These are phyloP conservation scores for Isabelozyma heimii DNA, from an alignment of 805 yeast species.

Conservation along the genomic window DNA sequence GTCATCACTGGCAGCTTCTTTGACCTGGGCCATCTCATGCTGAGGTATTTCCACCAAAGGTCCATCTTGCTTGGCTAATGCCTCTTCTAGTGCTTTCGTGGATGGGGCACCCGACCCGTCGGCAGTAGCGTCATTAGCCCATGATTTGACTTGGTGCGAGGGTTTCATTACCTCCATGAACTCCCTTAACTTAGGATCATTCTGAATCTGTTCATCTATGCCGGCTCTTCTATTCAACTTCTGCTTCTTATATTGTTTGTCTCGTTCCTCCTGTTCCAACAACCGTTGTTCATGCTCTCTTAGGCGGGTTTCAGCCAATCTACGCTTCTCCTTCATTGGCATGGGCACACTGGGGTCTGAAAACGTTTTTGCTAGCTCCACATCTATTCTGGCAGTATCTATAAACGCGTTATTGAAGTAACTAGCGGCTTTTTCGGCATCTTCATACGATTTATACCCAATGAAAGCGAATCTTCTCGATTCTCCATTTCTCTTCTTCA, in stretches of 20 bases:
- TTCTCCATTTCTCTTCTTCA: constrained; percentile 78
- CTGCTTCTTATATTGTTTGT: constrained; percentile 37
- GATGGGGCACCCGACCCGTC: constrained; percentile 48
- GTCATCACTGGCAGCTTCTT: constrained; percentile 48
- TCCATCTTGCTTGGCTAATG: constrained; percentile 27
- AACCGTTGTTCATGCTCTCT: constrained; percentile 42
- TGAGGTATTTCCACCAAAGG: constrained; percentile 3
- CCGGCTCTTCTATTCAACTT: constrained; percentile 26
- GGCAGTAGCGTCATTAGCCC: constrained; percentile 64
- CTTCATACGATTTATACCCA: constrained; percentile 72
- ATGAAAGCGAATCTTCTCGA: constrained; percentile 92
- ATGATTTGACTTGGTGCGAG: constrained; percentile 62
- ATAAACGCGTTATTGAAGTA: constrained; percentile 77
- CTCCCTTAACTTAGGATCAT: constrained; percentile 70
- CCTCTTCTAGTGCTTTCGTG: constrained; percentile 40
- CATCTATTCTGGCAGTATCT: constrained; percentile 78
- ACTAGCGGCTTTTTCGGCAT: constrained; percentile 74
- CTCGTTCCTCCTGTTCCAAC: constrained; percentile 34
- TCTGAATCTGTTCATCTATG: constrained; percentile 61
- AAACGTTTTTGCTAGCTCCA: constrained; percentile 79
- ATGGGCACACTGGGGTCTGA: constrained; percentile 80
- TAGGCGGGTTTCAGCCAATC: constrained; percentile 45
- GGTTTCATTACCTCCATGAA: constrained; percentile 84
- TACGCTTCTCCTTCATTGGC: constrained; percentile 44
- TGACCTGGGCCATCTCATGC: constrained; percentile 35